These are phyloP conservation scores for Fraxinus baroniana DNA, from an alignment of 305 asterid genomes.

Conservation along the genomic window DNA sequence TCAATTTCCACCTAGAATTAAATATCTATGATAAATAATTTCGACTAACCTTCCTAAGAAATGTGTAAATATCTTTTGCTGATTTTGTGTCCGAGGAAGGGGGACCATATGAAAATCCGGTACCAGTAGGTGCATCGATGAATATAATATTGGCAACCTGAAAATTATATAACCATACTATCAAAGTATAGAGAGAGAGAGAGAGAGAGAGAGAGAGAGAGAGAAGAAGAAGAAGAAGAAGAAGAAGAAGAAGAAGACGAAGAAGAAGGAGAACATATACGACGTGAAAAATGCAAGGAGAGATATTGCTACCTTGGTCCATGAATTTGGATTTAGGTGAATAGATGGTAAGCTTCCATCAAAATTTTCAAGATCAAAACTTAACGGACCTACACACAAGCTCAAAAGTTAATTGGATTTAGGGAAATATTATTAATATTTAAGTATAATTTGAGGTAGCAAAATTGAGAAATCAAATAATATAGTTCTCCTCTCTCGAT, in stretches of 20 bases:
- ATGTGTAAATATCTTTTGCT: constrained; percentile 25
- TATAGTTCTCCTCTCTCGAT: no score
- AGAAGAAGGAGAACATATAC: background rate
- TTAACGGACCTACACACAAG: background rate
- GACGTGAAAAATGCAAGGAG: background rate
- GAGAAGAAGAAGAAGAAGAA: no score
- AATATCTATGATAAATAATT: background rate
- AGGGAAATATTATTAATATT: no score
- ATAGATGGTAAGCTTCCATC: constrained; percentile 30
- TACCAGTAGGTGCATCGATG: constrained; percentile 43
- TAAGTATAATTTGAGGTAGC: no score
- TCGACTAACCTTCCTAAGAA: constrained; percentile 32
- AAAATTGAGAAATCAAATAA: no score
- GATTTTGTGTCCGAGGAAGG: constrained; percentile 33
- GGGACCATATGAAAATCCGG: constrained; percentile 49
- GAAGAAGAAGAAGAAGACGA: no score
- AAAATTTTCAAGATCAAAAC: no score
- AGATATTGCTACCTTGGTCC: constrained; percentile 38
- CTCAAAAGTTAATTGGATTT: background rate
- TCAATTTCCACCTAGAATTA: background rate
- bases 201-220: no score
- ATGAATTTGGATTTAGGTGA: constrained; percentile 38
- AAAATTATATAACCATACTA: background rate
- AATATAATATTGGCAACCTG: constrained; percentile 46
- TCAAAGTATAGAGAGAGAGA: no score